A percentile compares a stretch with the other conserved stretches of the same genome.
Conservation (phyloP, 176 grass and related monocot species). For the Bolboschoenus planiculmis region DNA sequence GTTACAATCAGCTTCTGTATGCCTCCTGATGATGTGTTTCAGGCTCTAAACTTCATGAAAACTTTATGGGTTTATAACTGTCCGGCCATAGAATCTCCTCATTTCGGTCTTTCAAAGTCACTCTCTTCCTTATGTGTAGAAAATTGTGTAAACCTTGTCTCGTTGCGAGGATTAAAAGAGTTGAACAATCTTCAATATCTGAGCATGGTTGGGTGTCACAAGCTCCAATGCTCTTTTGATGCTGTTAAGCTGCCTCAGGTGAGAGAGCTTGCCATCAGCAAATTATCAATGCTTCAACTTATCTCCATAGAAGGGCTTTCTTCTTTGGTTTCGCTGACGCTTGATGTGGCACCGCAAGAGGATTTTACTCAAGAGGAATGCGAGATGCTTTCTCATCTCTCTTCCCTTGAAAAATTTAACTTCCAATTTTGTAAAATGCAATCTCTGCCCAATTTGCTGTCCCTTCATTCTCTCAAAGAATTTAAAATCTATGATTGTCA, state of each 20-base stretch:
- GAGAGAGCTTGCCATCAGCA: neutral
- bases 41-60: neutral
- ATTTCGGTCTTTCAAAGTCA: neutral
- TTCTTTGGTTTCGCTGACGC: neutral
- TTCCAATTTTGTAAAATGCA: neutral
- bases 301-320: neutral
- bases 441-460: neutral
- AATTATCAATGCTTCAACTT: neutral
- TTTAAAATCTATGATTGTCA: neutral
- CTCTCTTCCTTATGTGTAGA: neutral
- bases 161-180: neutral
- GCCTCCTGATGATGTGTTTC: neutral
- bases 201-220: neutral
- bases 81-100: neutral
- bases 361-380: neutral
- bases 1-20: neutral
- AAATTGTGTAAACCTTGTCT: neutral
- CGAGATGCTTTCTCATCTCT: neutral
- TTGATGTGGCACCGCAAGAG: neutral
- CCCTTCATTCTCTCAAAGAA: neutral
- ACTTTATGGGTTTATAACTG: neutral
- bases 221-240: neutral
- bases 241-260: neutral
- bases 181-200: neutral
- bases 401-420: neutral